Conservation (phyloP, 2,329 filamentous ascomycete genomes). For the Thielaviopsis musarum region DNA sequence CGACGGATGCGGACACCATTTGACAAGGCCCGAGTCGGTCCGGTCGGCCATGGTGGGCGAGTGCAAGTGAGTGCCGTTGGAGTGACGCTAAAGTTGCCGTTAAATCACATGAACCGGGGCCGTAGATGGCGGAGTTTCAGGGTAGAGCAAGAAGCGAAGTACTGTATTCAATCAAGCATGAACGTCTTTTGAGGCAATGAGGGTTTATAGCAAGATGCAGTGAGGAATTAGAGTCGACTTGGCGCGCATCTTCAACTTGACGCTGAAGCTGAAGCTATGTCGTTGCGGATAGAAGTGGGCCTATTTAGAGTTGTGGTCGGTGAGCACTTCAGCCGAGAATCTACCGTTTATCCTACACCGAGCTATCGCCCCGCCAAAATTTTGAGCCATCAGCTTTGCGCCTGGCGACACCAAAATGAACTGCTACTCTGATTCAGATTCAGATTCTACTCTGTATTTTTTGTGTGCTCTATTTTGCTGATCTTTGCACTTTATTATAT, state of each 20-base stretch:
- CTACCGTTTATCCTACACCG: constrained; percentile 5
- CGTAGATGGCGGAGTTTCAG: background rate
- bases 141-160: background rate
- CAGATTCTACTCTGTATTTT: no score
- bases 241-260: no score
- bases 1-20: constrained; percentile 45
- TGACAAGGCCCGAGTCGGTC: constrained; percentile 44
- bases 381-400: constrained; percentile 11
- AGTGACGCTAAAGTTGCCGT: background rate
- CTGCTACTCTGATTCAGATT: no score
- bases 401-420: background rate
- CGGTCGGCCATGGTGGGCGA: constrained; percentile 31
- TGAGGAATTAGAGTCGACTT: no score
- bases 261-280: background rate
- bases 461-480: no score
- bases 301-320: background rate
- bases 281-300: background rate
- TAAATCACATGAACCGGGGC: background rate
- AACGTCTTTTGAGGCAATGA: background rate
- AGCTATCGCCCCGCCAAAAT: constrained; percentile 11
- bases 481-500: background rate
- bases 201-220: background rate
- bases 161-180: background rate
- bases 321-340: background rate
- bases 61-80: background rate